Evolutionary conservation across 129 eudicot species (phyloP), one percentile per base, ranked within the genome.

Genomic region (Sambucus nigra): DNA sequence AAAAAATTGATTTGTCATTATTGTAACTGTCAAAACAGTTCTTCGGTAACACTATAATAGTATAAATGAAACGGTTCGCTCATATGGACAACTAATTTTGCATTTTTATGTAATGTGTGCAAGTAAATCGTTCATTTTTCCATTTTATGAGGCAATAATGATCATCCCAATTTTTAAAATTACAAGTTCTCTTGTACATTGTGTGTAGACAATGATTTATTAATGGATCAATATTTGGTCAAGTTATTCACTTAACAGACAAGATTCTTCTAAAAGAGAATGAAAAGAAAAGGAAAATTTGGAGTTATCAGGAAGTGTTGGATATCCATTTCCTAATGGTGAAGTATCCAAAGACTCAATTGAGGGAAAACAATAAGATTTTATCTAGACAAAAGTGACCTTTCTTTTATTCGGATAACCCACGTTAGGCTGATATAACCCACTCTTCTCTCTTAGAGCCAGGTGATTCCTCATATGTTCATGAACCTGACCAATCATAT

Each of bases 401-500:
- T 33, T 67, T 54, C 38, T 35, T 73, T 25, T 84, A 79, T 45
- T 66, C 83, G 12, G 79, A 68, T 44, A 76, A 82, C 66, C 77
- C 73, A 2, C 53, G 14, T 12, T 67, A 67, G 41, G 45, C 54
- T 5, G 71, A 63, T 28, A 59, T 65, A 24, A 57, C 29, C 15
- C 75, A 71, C 35, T 68, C 80, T 13, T 55, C 67, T 31, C 10
- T 70, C 33, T 29, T 74, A 29, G 94, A 83, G 55, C 70, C 66
- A 2, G 83, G 72, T 18, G 87, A 88, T 33, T 72, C 86, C 7
- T 74, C 86, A 0, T 80, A 68, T 55, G 61, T 73, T 23, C 55
- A 83, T 28, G 92, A 88, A 27, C 81, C 48, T n/a, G 88, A 77
- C 26, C 88, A 79, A 13, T 76, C 88, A 20, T 85, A 82, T 69